A percentile compares a stretch with the other conserved stretches of the same genome.
Conservation (phyloP, 2,329 filamentous ascomycete genomes). For the Diaporthe velutina region DNA sequence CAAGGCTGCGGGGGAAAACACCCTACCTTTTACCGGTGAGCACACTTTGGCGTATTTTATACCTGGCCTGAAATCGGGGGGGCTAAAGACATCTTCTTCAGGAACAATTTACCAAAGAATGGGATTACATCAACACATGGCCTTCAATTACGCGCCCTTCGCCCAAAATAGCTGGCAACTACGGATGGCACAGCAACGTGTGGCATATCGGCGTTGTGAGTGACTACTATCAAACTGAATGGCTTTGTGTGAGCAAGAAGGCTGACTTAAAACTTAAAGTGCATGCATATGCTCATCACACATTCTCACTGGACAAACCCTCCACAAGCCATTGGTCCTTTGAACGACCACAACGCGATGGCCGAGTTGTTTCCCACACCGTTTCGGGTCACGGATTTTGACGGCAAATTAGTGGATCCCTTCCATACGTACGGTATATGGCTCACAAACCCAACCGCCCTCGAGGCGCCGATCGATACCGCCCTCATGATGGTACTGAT, state of each 20-base stretch:
- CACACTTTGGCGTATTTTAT: neutral
- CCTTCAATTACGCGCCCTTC: neutral
- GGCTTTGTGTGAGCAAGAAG: neutral
- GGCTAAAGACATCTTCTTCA: neutral
- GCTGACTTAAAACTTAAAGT: neutral
- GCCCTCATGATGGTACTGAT: neutral
- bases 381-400: neutral
- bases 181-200: constrained; percentile 8
- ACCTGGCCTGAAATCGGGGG: neutral
- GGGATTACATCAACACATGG: constrained; percentile 14
- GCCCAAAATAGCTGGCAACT: constrained; percentile 4
- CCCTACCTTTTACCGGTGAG: neutral
- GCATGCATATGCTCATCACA: constrained; percentile 15
- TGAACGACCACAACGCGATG: neutral
- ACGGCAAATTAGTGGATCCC: neutral
- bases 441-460: neutral
- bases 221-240: neutral
- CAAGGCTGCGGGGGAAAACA: neutral
- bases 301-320: neutral
- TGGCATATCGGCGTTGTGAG: constrained; percentile 17
- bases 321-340: neutral
- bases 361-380: neutral
- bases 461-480: neutral
- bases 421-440: neutral
- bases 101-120: constrained; percentile 24